Percentiles rank a stretch among this genome's conserved stretches.
These are phyloP conservation scores for Colletotrichum camelliae DNA, from an alignment of 2,329 filamentous ascomycete species.

Conservation along the genomic window DNA sequence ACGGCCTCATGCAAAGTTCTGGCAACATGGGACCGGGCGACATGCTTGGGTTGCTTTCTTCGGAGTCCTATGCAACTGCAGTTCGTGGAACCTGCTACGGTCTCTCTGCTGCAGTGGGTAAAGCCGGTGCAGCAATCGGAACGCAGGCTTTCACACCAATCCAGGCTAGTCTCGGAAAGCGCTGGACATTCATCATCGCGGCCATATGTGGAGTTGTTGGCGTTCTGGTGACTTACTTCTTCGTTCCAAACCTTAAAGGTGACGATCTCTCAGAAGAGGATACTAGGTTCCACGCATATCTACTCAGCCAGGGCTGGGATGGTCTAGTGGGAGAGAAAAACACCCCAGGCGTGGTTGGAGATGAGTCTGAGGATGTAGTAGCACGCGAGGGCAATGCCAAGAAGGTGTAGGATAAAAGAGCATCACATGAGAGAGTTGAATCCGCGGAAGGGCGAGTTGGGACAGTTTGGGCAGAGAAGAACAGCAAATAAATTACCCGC, in stretches of 20 bases:
- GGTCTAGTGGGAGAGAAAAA: conserved; percentile 44
- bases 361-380: not conserved
- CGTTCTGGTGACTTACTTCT: conserved; percentile 51
- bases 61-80: conserved; percentile 57
- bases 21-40: conserved; percentile 57
- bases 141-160: conserved; percentile 57
- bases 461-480: not conserved
- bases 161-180: conserved; percentile 47
- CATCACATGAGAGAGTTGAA: not conserved
- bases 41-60: conserved; percentile 55
- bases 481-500: not conserved
- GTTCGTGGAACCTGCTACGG: conserved; percentile 57
- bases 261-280: conserved; percentile 49
- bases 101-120: conserved; percentile 55
- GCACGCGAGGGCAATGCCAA: not conserved
- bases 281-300: conserved; percentile 47
- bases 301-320: conserved; percentile 50
- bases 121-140: conserved; percentile 55
- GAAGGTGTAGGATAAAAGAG: not conserved
- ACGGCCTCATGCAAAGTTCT: conserved; percentile 54
- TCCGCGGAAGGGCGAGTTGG: not conserved
- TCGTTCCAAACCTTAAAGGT: conserved; percentile 49
- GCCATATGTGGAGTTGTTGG: conserved; percentile 54
- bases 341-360: not conserved
- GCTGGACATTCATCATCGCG: conserved; percentile 58